Evolutionary conservation across 1,284 basidiomycete genomes (phyloP).

Genomic region (Tilletia walkeri): DNA sequence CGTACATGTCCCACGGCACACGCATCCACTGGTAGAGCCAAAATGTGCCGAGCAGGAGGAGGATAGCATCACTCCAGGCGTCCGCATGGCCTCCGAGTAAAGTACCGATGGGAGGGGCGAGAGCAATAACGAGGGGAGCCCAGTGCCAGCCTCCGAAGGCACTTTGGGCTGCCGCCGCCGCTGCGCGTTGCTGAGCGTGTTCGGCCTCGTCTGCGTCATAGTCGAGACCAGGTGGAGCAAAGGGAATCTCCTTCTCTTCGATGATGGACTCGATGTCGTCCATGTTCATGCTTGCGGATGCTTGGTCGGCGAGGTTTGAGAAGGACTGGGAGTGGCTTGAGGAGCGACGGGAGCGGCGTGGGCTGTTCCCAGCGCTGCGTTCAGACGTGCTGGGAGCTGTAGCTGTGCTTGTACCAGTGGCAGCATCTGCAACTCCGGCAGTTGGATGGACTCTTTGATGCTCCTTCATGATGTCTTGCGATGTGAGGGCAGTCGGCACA

Average conservation of each 20-base stretch:
- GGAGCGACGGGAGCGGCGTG: not conserved
- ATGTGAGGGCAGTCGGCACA: too few relatives aligned
- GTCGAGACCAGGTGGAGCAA: constrained; percentile 7
- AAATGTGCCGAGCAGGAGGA: constrained; percentile 55
- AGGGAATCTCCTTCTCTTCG: constrained; percentile 11
- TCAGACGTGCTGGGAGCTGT: not conserved
- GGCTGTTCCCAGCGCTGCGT: not conserved
- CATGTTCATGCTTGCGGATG: not conserved
- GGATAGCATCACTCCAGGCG: constrained; percentile 56
- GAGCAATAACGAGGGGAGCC: constrained; percentile 41
- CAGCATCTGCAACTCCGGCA: too few relatives aligned
- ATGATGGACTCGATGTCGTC: constrained; percentile 17
- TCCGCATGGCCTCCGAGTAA: constrained; percentile 53
- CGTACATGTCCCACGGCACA: constrained; percentile 54
- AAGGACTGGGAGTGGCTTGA: not conserved
- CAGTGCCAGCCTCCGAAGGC: constrained; percentile 46
- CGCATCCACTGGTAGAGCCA: constrained; percentile 51
- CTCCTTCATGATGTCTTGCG: too few relatives aligned
- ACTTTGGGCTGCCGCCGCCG: constrained; percentile 22
- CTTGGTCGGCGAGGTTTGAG: not conserved
- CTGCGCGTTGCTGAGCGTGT: constrained; percentile 18
- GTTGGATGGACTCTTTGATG: too few relatives aligned
- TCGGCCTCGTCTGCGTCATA: constrained; percentile 9
- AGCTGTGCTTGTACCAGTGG: too few relatives aligned
- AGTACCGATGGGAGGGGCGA: constrained; percentile 42